Conservation (phyloP, 208 protist genomes). For the Zelonia costaricensis region DNA sequence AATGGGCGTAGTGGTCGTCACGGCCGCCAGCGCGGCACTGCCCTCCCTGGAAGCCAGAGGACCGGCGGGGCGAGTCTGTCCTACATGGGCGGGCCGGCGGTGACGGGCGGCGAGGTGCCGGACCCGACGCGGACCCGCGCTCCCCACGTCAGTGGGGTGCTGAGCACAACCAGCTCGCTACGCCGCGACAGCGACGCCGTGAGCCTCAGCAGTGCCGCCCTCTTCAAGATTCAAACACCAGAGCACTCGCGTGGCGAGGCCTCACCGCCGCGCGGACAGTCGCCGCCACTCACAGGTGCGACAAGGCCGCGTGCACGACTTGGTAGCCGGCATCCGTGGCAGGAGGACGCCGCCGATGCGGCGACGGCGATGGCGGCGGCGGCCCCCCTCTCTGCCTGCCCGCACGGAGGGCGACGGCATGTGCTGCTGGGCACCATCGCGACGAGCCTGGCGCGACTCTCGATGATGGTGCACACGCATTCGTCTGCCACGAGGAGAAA, state of each 20-base stretch:
- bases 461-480: slow-evolving; percentile 3
- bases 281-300: too few relatives aligned
- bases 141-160: not conserved
- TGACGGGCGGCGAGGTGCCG: slow-evolving; percentile 1
- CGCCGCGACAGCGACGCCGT: not conserved
- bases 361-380: not conserved
- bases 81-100: not conserved
- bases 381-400: too few relatives aligned
- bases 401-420: too few relatives aligned
- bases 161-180: not conserved
- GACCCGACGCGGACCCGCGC: not conserved
- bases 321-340: too few relatives aligned
- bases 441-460: slow-evolving; percentile 21
- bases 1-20: not conserved
- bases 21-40: too few relatives aligned
- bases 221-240: not conserved
- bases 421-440: slow-evolving; percentile 15
- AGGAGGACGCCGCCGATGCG: too few relatives aligned
- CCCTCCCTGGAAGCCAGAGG: too few relatives aligned
- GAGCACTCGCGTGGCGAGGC: not conserved
- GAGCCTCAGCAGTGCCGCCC: too few relatives aligned
- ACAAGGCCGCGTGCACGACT: too few relatives aligned
- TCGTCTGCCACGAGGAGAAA: slow-evolving; percentile 6
- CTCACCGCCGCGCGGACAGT: too few relatives aligned
- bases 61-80: not conserved